Conservation (phyloP, 2,329 filamentous ascomycete genomes). For the Neurospora crassa region DNA sequence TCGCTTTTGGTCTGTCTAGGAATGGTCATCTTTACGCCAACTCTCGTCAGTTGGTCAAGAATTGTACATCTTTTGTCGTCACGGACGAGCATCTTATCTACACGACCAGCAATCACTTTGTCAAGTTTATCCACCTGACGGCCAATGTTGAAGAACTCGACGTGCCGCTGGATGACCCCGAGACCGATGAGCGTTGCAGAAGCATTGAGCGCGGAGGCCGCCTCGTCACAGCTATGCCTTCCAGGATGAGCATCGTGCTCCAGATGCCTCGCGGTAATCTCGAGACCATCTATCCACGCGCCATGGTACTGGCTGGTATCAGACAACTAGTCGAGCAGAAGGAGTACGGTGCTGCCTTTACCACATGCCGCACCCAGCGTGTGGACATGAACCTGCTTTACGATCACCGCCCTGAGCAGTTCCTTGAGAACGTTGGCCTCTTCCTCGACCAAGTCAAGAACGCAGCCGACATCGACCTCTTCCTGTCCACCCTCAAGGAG, state of each 20-base stretch:
- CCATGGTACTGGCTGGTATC: slow-evolving; percentile 86
- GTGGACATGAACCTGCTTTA: slow-evolving; percentile 98
- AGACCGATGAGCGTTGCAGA: slow-evolving; percentile 83
- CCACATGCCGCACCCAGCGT: slow-evolving; percentile 80
- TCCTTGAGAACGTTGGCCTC: slow-evolving; percentile 62
- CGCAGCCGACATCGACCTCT: slow-evolving; percentile 76
- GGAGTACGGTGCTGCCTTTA: slow-evolving; percentile 76
- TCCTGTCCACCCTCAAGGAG: slow-evolving; percentile 76
- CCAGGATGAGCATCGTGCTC: slow-evolving; percentile 73
- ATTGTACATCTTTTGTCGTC: slow-evolving; percentile 83
- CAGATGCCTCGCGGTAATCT: slow-evolving; percentile 96
- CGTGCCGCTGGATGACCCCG: slow-evolving; percentile 77
- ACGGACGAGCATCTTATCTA: slow-evolving; percentile 79
- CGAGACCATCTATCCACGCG: slow-evolving; percentile 88
- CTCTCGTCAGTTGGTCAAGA: slow-evolving; percentile 63
- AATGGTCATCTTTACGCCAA: slow-evolving; percentile 74
- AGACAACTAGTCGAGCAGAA: slow-evolving; percentile 68
- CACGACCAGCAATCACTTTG: slow-evolving; percentile 82
- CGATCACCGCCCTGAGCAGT: slow-evolving; percentile 82
- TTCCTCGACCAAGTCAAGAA: slow-evolving; percentile 82
- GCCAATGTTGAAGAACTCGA: slow-evolving; percentile 56
- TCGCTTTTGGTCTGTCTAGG: slow-evolving; percentile 57
- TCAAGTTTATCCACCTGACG: slow-evolving; percentile 87
- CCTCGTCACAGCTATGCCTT: slow-evolving; percentile 82
- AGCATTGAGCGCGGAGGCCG: slow-evolving; percentile 84